Percentiles rank a stretch among this genome's conserved stretches.
These are phyloP conservation scores for Acanthamoeba sp. DNA, from an alignment of 208 protist genomes.

Conservation along the genomic window DNA sequence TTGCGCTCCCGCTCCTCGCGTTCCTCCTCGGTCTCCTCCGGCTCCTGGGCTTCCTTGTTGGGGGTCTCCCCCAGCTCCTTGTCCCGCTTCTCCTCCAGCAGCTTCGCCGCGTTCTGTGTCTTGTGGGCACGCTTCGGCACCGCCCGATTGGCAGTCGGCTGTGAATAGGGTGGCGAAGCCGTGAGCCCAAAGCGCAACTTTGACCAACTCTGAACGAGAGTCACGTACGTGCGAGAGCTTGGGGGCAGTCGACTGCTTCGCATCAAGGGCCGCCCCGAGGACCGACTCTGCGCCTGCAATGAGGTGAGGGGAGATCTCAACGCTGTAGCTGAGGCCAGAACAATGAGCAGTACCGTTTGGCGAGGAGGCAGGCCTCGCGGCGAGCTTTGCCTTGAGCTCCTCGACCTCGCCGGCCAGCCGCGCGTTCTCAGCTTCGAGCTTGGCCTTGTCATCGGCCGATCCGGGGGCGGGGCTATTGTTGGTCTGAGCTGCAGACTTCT, in stretches of 20 bases:
- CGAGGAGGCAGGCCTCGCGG: not conserved
- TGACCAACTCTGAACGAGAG: not conserved
- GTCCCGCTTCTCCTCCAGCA: constrained; percentile 23
- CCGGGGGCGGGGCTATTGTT: not conserved
- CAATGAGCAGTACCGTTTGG: not conserved
- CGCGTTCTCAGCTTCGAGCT: not conserved
- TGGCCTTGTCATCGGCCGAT: not conserved
- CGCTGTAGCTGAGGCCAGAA: not conserved
- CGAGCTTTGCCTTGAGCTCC: not conserved
- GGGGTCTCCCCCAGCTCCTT: not conserved
- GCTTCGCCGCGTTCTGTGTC: not conserved
- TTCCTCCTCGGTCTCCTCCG: not conserved
- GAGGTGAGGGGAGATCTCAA: not conserved
- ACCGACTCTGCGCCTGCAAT: not conserved
- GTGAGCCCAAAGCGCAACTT: no score
- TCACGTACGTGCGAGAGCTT: not conserved
- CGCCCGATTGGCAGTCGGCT: not conserved
- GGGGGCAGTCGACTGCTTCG: not conserved
- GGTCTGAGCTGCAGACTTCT: not conserved
- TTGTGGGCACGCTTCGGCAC: constrained; percentile 9
- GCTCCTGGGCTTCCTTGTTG: not conserved
- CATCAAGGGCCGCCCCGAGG: not conserved
- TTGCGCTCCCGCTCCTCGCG: not conserved
- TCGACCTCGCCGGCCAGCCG: not conserved
- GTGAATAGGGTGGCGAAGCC: no score